phyloP scores from a whole-genome alignment of 2,329 filamentous ascomycete genomes.

The Colletotrichum lupini region DNA sequence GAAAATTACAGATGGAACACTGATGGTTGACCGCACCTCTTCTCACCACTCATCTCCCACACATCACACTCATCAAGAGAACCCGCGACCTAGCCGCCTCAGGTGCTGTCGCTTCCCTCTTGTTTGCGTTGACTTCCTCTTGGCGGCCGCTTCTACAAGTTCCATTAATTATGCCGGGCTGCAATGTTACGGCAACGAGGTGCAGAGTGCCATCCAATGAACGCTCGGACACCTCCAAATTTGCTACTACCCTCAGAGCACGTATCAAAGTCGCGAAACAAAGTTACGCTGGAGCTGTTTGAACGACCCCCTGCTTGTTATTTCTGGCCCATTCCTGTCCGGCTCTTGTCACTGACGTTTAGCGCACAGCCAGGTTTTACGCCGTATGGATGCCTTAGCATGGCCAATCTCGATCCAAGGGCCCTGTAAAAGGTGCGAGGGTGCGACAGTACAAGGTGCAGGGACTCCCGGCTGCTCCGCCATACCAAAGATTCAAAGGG shows the following conservation, averaged over 20 bases:
- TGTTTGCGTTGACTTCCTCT: conserved; percentile 15
- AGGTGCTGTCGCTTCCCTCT: conserved; percentile 4
- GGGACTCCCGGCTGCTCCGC: conserved; percentile 29
- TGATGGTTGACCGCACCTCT: conserved; percentile 2
- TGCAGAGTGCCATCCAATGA: conserved; percentile 32
- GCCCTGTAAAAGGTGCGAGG: conserved; percentile 10
- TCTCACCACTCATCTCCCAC: conserved; percentile 27
- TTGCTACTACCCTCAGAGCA: conserved; percentile 17
- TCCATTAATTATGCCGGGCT: conserved; percentile 2
- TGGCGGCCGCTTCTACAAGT: conserved; percentile 6
- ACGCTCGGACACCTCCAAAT: conserved; percentile 33
- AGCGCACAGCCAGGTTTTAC: not conserved
- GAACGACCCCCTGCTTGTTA: conserved; percentile 20
- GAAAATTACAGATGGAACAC: not conserved
- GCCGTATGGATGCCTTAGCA: conserved; percentile 4
- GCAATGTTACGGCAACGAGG: conserved; percentile 19
- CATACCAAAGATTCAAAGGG: conserved; percentile 25
- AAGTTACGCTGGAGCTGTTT: conserved; percentile 35
- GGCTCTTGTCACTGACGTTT: conserved; percentile 15
- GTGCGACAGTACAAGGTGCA: conserved; percentile 20
- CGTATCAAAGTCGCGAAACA: conserved; percentile 32
- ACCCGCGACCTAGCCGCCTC: not conserved
- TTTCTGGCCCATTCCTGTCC: conserved; percentile 9
- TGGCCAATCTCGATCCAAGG: conserved; percentile 32
- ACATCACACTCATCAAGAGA: conserved; percentile 4